Evolutionary conservation across 1,284 basidiomycete genomes (phyloP), one percentile per base, ranked within the genome.

Genomic region (Sparassis latifolia): DNA sequence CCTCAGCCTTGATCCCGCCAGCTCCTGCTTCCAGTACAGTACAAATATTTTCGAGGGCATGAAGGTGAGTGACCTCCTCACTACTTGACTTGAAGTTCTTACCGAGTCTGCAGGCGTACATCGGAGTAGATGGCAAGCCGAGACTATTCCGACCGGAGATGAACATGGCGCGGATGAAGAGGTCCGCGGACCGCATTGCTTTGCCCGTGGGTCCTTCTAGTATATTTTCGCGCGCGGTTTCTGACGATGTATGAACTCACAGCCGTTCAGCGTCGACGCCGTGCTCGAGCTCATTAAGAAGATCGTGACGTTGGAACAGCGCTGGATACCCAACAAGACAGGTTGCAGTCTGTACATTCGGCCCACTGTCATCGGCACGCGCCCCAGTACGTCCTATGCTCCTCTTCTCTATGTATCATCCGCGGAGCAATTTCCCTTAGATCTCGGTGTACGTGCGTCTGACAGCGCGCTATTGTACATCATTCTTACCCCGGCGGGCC

Each of bases 351-450:
- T 94, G 33, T 94, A 93, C 70, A 76, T 92, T 56, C 78, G 86
- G n/a, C 90, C 90, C 3, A 89, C 87, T 1, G 73, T 93, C 62
- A 92, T 94, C 60, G 92, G 90, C 12, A 93, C 92, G 0, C 82
- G 86, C 28, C 65, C 81, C 6, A 91, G 93, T 62, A 27, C 66
- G 81, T 76, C 5, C 7, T 53, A 46, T 28, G 67, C 61, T 33
- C 50, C 27, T n/a, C 41, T n/a, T 20, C 20, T 20, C 20, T 20
- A 20, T 20, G 20, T 20, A 20, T 20, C 20, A 20, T 20, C 20
- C 20, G 20, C 20, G 20, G 20, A 20, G 20, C 20, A 20, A 20
- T 31, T 4, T 33, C 10, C 5, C 7, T n/a, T 35, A 48, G 33
- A 20, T 33, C 75, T 94, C 32, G 86, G 86, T 28, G 82, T 91